These are phyloP conservation scores for Kickxella alabastrina DNA, from an alignment of 192 early-diverging fungal genomes.

Conservation along the genomic window DNA sequence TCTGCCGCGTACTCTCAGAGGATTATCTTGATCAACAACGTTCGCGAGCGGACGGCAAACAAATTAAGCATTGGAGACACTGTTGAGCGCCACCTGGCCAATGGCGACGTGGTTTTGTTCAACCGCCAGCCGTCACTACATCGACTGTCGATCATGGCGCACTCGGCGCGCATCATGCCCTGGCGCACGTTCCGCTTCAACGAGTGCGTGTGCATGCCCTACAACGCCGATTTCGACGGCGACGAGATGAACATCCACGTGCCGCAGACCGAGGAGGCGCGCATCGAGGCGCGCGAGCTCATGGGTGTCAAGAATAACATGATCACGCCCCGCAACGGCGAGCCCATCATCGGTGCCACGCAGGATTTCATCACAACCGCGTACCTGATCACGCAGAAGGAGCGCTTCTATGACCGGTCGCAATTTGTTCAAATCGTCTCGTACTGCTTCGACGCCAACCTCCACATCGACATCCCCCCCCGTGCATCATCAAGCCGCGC, in stretches of 20 bases:
- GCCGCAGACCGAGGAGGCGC: slow-evolving; percentile 98
- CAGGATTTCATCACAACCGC: slow-evolving; percentile 99
- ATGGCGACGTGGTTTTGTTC: slow-evolving; percentile 95
- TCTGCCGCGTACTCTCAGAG: slow-evolving; percentile 53
- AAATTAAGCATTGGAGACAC: slow-evolving; percentile 83
- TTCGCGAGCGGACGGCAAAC: slow-evolving; percentile 64
- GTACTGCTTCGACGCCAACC: slow-evolving; percentile 82
- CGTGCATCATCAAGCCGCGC: slow-evolving; percentile 85
- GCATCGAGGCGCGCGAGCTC: slow-evolving; percentile 90
- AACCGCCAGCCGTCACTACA: slow-evolving; percentile 99
- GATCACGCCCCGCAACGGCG: slow-evolving; percentile 97
- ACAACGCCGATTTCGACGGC: slow-evolving; percentile 99
- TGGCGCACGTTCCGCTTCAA: slow-evolving; percentile 99
- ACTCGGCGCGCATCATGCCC: slow-evolving; percentile 84
- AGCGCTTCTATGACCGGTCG: slow-evolving; percentile 90
- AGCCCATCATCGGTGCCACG: slow-evolving; percentile 96
- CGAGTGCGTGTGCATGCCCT: slow-evolving; percentile 99
- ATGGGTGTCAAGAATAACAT: slow-evolving; percentile 98
- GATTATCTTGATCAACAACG: slow-evolving; percentile 69
- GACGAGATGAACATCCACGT: slow-evolving; percentile 99
- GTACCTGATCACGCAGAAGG: slow-evolving; percentile 89
- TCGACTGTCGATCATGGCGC: slow-evolving; percentile 95
- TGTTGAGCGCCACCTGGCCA: slow-evolving; percentile 91
- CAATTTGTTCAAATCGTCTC: slow-evolving; percentile 91
- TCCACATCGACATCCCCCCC: slow-evolving; percentile 91